Evolutionary conservation across 805 yeast genomes (phyloP), one percentile per base, ranked within the genome.

Genomic region (Phaffomyces antillensis): DNA sequence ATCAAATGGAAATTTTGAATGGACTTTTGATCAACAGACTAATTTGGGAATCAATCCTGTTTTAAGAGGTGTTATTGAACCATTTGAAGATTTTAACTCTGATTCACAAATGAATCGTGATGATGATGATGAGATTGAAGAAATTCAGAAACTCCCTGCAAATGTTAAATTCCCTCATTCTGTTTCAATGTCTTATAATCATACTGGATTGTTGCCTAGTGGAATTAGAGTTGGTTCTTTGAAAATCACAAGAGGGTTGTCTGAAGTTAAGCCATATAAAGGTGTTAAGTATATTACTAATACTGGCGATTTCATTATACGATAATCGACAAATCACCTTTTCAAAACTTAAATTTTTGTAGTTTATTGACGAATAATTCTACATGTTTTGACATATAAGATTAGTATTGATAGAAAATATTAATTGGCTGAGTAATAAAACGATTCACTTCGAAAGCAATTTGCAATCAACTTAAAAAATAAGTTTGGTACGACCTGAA

Each of bases 221-320:
- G 89, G 91, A 1, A 65, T 85, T 36, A 78, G 76, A 53, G 83
- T 89, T 3, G 82, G 77, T 12, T 71, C 82, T 26, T 64, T 89
- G 49, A 75, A 77, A 54, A 73, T 87, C 16, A 54, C 70, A 8
- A 71, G 77, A 51, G 89, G 91, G 0, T 54, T 79, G 45, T 75
- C 76, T 7, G 79, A 77, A 3, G 82, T 78, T 11, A 83, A 81
- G 56, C 96, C 96, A 0, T 90, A 79, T 68, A 90, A 89, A 61
- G 98, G 98, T 1, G 96, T 90, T 18, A 85, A 89, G 58, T 90
- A 90, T 59, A 66, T 76, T 11, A 80, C 96, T 7, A 65, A 66
- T 44, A 72, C 85, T 0, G 85, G 83, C 1, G 81, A 82, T 44
- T 76, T 69, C 36, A 45, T 56, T 17, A 58, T 58, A 43, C 48